Base-by-base conservation (phyloP, 108 stramenopile species). In the Skeletonema menzelii region DNA sequence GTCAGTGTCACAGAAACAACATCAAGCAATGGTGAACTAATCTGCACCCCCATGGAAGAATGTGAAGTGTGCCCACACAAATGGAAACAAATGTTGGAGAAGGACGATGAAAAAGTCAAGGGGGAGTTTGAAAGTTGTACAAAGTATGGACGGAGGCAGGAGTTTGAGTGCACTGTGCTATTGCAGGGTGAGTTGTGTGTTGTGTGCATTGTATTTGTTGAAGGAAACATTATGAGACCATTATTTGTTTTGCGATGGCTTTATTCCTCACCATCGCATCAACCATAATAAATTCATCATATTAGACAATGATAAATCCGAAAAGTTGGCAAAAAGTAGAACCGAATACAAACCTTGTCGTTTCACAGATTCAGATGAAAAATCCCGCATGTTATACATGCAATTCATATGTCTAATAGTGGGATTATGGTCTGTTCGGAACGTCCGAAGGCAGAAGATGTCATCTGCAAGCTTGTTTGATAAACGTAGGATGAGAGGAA, bases 401-500 rank as follows among this genome's bases (percentile, higher is more conserved):
- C 77, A 79, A 72, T 55, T 72, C 24, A 35, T 79, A 5, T 79
- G 77, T 57, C 70, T 79, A 1, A 8, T 79, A 15, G 30, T 72
- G 28, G 77, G 77, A 34, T n/a, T 72, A 24, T 79, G 65, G 55
- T 67, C 70, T 1, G 32, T 79, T 20, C 77, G 77, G 6, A 72
- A 60, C 31, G 77, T 79, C 26, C 64, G 69, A 31, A 59, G 66
- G 42, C 64, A 65, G 24, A 79, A 62, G 34, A 65, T 67, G 24
- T 31, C 56, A 62, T 72, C 77, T n/a, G 77, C 77, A 28, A 72
- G 70, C 63, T 67, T 79, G 34, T 79, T 79, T 35, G 77, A 79
- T 72, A 70, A 60, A n/a, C 77, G 77, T 32, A 63, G 69, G 28
- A 67, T 53, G 49, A 53, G 49, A 53, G 49, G 49, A 7, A 53